phyloP scores from a whole-genome alignment of 2,329 filamentous ascomycete genomes.

The Madurella mycetomatis region DNA sequence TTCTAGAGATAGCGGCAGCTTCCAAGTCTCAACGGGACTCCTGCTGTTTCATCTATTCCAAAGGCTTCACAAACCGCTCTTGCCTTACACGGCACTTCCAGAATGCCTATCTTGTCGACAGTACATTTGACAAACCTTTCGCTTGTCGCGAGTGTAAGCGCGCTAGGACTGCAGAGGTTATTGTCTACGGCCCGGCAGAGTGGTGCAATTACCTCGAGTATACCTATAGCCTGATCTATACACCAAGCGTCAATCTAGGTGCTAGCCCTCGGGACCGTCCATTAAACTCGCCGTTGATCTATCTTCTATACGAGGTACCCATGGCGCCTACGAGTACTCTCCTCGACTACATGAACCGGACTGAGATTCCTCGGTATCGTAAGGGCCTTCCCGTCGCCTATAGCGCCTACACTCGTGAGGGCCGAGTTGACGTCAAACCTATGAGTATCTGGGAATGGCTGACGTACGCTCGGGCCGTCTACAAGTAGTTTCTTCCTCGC shows the following conservation, averaged over 20 bases:
- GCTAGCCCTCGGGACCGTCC: conserved; percentile 3
- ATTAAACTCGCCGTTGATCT: conserved; percentile 12
- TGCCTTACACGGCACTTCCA: conserved; percentile 9
- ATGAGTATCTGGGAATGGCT: conserved; percentile 14
- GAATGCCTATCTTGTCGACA: conserved; percentile 7
- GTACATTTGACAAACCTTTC: conserved; percentile 13
- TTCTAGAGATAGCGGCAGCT: background rate
- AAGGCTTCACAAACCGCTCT: conserved; percentile 5
- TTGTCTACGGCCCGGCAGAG: conserved; percentile 5
- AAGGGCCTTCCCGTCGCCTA: conserved; percentile 7
- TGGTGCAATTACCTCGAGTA: conserved; percentile 13
- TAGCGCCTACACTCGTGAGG: conserved; percentile 11
- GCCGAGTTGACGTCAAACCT: conserved; percentile 9
- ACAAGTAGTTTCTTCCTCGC: conserved; percentile 10
- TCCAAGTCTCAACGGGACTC: background rate
- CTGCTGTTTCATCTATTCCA: conserved; percentile 11
- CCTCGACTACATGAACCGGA: conserved; percentile 11
- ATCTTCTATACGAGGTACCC: conserved; percentile 11
- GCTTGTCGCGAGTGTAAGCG: conserved; percentile 9
- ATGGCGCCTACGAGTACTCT: conserved; percentile 11
- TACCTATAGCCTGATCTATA: conserved; percentile 13
- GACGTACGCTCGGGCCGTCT: conserved; percentile 6
- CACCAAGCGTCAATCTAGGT: conserved; percentile 11
- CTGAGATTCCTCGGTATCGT: conserved; percentile 11
- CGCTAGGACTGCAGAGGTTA: conserved; percentile 6